A percentile compares a stretch with the other conserved stretches of the same genome.
phyloP scores from a whole-genome alignment of 441 rosid species.

The Monsonia emarginata region DNA sequence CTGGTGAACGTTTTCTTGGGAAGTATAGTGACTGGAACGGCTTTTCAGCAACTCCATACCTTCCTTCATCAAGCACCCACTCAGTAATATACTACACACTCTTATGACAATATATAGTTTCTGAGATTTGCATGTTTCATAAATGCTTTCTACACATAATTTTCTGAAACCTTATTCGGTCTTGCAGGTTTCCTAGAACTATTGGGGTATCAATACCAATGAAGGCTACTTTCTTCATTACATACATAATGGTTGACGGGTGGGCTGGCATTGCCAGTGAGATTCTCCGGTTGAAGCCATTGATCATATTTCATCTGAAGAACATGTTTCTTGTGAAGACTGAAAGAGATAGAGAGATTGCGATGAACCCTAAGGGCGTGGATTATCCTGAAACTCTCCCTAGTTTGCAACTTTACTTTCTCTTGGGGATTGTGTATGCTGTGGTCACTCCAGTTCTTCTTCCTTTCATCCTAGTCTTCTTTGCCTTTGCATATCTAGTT shows the following conservation, averaged over 20 bases:
- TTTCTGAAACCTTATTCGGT: background rate
- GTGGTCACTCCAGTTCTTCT: slow-evolving; percentile 73
- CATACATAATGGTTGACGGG: slow-evolving; percentile 41
- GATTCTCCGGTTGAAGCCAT: slow-evolving; percentile 66
- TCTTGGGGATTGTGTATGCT: slow-evolving; percentile 82
- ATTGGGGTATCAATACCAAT: slow-evolving; percentile 77
- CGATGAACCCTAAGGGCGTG: slow-evolving; percentile 84
- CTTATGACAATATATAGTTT: background rate
- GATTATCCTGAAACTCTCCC: slow-evolving; percentile 86
- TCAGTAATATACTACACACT: slow-evolving; percentile 37
- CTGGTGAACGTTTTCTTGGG: slow-evolving; percentile 73
- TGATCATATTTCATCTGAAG: slow-evolving; percentile 73
- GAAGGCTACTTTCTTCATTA: background rate
- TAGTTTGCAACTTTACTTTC: slow-evolving; percentile 74
- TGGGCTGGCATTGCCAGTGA: slow-evolving; percentile 97
- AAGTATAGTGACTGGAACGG: slow-evolving; percentile 61
- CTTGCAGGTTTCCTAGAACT: slow-evolving; percentile 64
- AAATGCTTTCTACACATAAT: background rate
- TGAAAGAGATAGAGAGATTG: slow-evolving; percentile 84
- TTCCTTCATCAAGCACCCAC: slow-evolving; percentile 55
- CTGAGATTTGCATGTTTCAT: too few relatives aligned
- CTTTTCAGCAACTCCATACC: slow-evolving; percentile 67
- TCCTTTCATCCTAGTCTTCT: slow-evolving; percentile 81
- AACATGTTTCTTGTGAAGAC: slow-evolving; percentile 87
- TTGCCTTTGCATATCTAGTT: slow-evolving; percentile 63